Base-by-base conservation (phyloP, 1,284 basidiomycete genomes). In the Cystobasidium sp. region DNA sequence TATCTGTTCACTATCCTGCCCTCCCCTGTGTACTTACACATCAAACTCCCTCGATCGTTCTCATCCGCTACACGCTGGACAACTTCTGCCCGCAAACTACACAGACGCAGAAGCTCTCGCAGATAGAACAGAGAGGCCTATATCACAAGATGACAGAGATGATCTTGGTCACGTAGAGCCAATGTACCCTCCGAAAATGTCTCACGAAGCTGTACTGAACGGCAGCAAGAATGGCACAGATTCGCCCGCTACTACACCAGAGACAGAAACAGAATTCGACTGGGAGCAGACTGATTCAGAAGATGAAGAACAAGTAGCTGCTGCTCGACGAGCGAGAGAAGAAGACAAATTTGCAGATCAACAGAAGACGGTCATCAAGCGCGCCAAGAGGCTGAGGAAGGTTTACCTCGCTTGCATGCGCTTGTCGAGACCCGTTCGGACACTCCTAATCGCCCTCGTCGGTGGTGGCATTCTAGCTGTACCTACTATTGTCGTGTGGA, bases 381-480 rank as follows among this genome's bases (percentile, higher is more conserved):
- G 64, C 22, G 72, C 72, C 37, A 75, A 67, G 59, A n/a, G 74
- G 8, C 53, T 67, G 9, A 41, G 64, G 43, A 74, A 75, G 39
- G 55, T 66, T 20, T 72, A 70, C 59, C 62, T 70, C 10, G 66
- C 74, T 10, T 74, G 72, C 51, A 73, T 73, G 62, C 70, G 70
- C 43, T 22, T 73, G 22, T 65, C 62, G 2, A 55, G 70, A 39
- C 70, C 70, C 46, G 55, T 73, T 14, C 62, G 79, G 44, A 78
- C 78, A 10, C 47, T 75, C 16, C 56, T 80, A 16, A 52, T 78
- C 44, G 87, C 86, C 20, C 61, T 85, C 18, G 75, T 90, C n/a
- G 89, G 89, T 43, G 84, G 84, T 24, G 87, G 86, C 39, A 84
- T 91, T 76, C 83, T 90, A 70, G 88, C 91, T 77, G 86, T 88